Evolutionary conservation across 2,329 filamentous ascomycete species (phyloP), one percentile per base, ranked within the genome.

Genomic region (Cladosporium sp.): DNA sequence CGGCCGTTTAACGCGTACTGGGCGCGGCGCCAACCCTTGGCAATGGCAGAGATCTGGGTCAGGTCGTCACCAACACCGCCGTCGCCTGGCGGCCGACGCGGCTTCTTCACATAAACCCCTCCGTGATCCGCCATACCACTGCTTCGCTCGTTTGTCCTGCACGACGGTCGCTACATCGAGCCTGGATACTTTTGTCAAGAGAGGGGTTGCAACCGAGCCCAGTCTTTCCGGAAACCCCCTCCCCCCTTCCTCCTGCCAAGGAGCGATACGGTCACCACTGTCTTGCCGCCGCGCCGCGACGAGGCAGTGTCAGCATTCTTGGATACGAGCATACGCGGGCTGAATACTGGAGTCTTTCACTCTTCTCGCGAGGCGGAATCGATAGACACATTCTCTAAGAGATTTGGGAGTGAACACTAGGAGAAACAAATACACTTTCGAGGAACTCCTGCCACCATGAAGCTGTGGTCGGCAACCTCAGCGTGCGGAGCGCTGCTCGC

Each of bases 401-500:
- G n/a, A 38, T 14, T 35, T 38, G 35, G 35, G 14, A 14, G 16
- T 38, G 16, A 3, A 18, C 8, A 38, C n/a, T 38, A 14, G 13
- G 9, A 38, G 35, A 14, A n/a, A 38, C 35, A 18, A 38, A 38
- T 14, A 14, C 16, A n/a, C 16, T 2, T 14, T n/a, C 16, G 8
- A 14, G 35, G 35, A 38, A 28, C 14, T 43, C 18, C 31, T 13
- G 40, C 48, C 49, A 49, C 44, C 46, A 60, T 60, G 58, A 57
- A 54, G 49, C 38, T 55, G 33, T 51, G 57, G 13, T 52, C 46
- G 31, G 51, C 45, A 40, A 19, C 55, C 11, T 42, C 54, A 8
- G 51, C 53, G 14, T 57, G 57, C 34, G 44, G 52, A 35, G 52
- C 54, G 31, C 53, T 59, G 16, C 48, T 58, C 37, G 54, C 53